Conservation (phyloP, 495 filamentous ascomycete genomes). For the Baudoinia panamericana region DNA sequence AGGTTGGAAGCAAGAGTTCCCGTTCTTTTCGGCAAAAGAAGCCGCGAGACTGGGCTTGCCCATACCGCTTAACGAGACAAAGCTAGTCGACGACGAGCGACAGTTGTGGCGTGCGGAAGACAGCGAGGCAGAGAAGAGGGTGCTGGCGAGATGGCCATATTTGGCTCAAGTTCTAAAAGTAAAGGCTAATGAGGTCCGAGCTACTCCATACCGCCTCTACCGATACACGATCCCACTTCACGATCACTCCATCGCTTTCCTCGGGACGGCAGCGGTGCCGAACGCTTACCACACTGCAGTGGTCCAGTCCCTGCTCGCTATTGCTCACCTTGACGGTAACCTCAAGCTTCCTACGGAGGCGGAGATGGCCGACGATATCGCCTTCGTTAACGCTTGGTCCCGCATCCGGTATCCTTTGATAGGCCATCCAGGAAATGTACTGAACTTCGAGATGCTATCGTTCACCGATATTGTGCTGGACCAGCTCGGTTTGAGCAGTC, state of each 20-base stretch:
- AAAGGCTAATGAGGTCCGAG: neutral
- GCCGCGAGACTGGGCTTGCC: conserved; percentile 4
- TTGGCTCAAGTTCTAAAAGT: conserved; percentile 12
- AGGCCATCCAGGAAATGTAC: conserved; percentile 29
- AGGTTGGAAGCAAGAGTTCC: conserved; percentile 6
- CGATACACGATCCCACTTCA: conserved; percentile 5
- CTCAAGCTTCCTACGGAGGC: conserved; percentile 18
- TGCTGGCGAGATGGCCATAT: conserved; percentile 29
- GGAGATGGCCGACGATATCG: conserved; percentile 26
- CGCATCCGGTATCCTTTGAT: conserved; percentile 30
- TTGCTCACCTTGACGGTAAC: conserved; percentile 30
- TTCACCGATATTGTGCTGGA: conserved; percentile 28
- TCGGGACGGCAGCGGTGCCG: conserved; percentile 26
- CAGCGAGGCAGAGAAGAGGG: conserved; percentile 24
- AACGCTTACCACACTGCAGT: conserved; percentile 33
- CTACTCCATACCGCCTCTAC: conserved; percentile 9
- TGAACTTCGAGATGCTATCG: conserved; percentile 28
- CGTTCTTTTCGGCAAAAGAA: neutral
- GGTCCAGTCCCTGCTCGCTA: conserved; percentile 36
- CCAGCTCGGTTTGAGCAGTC: conserved; percentile 25
- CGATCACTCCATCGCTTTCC: conserved; percentile 33
- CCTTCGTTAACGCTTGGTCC: conserved; percentile 28
- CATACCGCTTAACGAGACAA: neutral
- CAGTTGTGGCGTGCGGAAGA: conserved; percentile 18
- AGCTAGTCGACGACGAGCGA: neutral